Percentiles rank a stretch among this genome's conserved stretches.
These are phyloP conservation scores for Vitis hybrid DNA, from an alignment of 177 flowering plant species.

Conservation along the genomic window DNA sequence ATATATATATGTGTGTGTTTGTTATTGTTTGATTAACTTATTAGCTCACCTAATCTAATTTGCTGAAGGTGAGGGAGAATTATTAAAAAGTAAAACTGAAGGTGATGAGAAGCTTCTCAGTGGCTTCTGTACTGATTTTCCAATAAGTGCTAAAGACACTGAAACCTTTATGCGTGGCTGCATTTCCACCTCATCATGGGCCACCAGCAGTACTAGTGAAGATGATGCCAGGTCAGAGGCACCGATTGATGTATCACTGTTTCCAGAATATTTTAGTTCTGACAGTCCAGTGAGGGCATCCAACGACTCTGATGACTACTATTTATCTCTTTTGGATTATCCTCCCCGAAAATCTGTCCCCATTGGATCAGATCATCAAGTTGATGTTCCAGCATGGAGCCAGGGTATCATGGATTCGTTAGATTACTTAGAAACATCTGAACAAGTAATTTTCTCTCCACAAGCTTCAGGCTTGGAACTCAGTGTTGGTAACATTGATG, in stretches of 20 bases:
- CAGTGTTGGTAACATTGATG: constrained; percentile 6
- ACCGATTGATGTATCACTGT: constrained; percentile 8
- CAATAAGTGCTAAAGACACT: not conserved
- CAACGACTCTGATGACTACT: constrained; percentile 17
- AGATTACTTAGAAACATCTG: not conserved
- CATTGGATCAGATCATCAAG: constrained; percentile 32
- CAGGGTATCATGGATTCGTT: not conserved
- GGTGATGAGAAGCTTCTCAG: constrained; percentile 17
- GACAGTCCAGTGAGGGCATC: constrained; percentile 11
- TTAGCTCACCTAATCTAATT: not conserved
- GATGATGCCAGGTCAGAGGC: constrained; percentile 13
- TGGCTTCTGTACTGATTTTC: constrained; percentile 7
- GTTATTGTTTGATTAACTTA: not conserved
- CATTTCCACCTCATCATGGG: constrained; percentile 18
- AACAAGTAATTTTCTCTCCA: not conserved
- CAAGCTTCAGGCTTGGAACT: not conserved
- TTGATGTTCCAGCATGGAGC: constrained; percentile 25
- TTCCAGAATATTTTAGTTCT: constrained; percentile 13
- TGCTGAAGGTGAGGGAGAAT: constrained; percentile 11
- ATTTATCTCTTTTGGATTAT: constrained; percentile 12
- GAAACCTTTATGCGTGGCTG: constrained; percentile 10
- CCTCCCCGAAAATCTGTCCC: constrained; percentile 26
- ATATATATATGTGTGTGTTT: not conserved
- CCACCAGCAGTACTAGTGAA: constrained; percentile 16
- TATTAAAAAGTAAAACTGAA: not conserved